Percentiles rank a stretch among this genome's conserved stretches.
These are phyloP conservation scores for Trichosporon inkin DNA, from an alignment of 1,284 basidiomycete species.

Conservation along the genomic window DNA sequence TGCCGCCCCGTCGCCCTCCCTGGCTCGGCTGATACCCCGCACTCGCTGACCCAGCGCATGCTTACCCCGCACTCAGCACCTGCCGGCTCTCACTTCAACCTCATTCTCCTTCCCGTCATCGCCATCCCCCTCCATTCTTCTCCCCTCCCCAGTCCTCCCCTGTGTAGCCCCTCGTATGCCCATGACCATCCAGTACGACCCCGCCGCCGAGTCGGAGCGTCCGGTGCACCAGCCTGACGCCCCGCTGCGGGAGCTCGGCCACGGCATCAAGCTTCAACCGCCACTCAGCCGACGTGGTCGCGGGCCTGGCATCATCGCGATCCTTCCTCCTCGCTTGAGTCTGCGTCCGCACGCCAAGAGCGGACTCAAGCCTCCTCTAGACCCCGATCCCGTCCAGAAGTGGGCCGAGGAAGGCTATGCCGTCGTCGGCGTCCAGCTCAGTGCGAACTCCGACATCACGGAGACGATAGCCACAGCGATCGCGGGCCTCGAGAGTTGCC, in stretches of 20 bases:
- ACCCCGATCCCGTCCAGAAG: slow-evolving; percentile 24
- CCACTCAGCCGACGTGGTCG: slow-evolving; percentile 19
- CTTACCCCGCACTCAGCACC: no score
- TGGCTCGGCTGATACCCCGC: no score
- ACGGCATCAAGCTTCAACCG: slow-evolving; percentile 16
- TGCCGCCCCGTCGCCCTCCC: no score
- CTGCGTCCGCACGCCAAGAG: slow-evolving; percentile 15
- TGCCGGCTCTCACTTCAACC: no score
- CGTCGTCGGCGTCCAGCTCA: slow-evolving; percentile 18
- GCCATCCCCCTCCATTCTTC: not conserved
- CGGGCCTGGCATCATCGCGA: slow-evolving; percentile 20
- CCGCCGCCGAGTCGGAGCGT: slow-evolving; percentile 8
- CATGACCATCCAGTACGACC: slow-evolving; percentile 11
- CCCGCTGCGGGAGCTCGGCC: slow-evolving; percentile 3
- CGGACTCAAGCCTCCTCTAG: slow-evolving; percentile 17
- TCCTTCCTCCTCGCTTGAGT: slow-evolving; percentile 15
- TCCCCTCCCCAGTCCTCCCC: not conserved
- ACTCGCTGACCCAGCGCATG: no score
- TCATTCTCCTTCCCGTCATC: not conserved
- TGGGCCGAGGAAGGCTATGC: slow-evolving; percentile 27
- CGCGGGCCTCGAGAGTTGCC: slow-evolving; percentile 16
- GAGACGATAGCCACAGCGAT: slow-evolving; percentile 15
- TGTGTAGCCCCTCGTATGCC: not conserved
- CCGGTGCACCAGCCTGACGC: slow-evolving; percentile 11
- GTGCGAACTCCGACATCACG: slow-evolving; percentile 15